These are phyloP conservation scores for Cercospora sesami DNA, from an alignment of 2,329 filamentous ascomycete genomes.

Conservation along the genomic window DNA sequence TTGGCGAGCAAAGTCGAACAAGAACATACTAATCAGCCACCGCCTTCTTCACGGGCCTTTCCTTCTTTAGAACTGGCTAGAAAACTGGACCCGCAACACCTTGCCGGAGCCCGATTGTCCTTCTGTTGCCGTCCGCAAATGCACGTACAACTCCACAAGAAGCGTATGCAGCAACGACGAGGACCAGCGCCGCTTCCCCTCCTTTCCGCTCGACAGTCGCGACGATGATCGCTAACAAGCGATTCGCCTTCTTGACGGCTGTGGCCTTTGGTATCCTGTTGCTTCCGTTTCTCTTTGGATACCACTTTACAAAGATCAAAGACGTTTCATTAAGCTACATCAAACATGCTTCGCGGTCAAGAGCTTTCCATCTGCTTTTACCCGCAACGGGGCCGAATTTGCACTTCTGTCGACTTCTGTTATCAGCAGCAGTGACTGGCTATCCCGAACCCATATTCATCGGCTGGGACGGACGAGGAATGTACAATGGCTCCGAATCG, in stretches of 20 bases:
- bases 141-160: slow-evolving; percentile 1
- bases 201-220: neutral
- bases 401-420: slow-evolving; percentile 27
- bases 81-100: neutral
- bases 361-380: slow-evolving; percentile 24
- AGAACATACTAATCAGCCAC: neutral
- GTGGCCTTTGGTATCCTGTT: slow-evolving; percentile 19
- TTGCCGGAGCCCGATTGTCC: neutral
- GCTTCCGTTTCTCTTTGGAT: slow-evolving; percentile 27
- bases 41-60: neutral
- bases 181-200: neutral
- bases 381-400: slow-evolving; percentile 25
- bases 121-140: neutral
- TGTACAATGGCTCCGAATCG: slow-evolving; percentile 38
- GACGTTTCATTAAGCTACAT: slow-evolving; percentile 20
- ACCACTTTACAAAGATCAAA: slow-evolving; percentile 25
- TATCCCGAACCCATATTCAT: slow-evolving; percentile 34
- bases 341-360: slow-evolving; percentile 16
- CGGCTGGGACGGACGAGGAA: slow-evolving; percentile 30
- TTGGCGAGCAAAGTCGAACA: neutral
- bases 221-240: slow-evolving; percentile 21
- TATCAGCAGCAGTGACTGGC: slow-evolving; percentile 29
- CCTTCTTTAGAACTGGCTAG: neutral
- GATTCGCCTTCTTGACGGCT: slow-evolving; percentile 20
- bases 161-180: slow-evolving; percentile 7